These are phyloP conservation scores for Neonectria punicea DNA, from an alignment of 2,329 filamentous ascomycete genomes.

Conservation along the genomic window DNA sequence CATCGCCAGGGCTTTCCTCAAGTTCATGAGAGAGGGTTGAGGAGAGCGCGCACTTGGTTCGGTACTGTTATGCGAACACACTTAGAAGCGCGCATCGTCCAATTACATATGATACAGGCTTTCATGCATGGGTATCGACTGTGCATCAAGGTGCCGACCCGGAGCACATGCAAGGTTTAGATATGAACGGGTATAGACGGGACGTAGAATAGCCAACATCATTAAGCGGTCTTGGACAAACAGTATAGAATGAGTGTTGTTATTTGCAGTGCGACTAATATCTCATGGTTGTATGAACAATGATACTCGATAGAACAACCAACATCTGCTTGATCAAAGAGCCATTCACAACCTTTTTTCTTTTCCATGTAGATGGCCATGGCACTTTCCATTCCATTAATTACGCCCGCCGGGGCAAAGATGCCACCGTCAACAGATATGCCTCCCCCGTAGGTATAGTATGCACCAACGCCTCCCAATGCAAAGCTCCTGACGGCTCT, in stretches of 20 bases:
- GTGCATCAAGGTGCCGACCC: background rate
- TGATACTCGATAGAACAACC: background rate
- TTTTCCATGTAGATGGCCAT: background rate
- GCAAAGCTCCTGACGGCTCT: conserved; percentile 21
- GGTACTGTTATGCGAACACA: background rate
- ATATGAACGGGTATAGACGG: background rate
- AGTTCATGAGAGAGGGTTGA: conserved; percentile 73
- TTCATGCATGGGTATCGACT: background rate
- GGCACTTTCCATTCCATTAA: background rate
- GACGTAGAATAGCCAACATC: background rate
- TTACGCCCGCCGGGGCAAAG: background rate
- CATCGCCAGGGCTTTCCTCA: conserved; percentile 78
- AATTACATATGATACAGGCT: background rate
- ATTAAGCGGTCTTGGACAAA: background rate
- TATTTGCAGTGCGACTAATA: background rate
- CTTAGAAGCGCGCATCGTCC: background rate
- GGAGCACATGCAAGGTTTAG: background rate
- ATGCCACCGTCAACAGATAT: background rate
- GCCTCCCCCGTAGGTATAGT: background rate
- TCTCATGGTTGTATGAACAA: background rate
- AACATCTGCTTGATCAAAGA: background rate
- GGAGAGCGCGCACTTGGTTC: background rate
- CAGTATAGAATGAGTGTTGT: background rate
- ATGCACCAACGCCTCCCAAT: conserved; percentile 32
- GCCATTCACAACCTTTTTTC: too few relatives aligned